Conservation (phyloP, 2,329 filamentous ascomycete genomes). For the Aspergillus ochraceoroseus region DNA sequence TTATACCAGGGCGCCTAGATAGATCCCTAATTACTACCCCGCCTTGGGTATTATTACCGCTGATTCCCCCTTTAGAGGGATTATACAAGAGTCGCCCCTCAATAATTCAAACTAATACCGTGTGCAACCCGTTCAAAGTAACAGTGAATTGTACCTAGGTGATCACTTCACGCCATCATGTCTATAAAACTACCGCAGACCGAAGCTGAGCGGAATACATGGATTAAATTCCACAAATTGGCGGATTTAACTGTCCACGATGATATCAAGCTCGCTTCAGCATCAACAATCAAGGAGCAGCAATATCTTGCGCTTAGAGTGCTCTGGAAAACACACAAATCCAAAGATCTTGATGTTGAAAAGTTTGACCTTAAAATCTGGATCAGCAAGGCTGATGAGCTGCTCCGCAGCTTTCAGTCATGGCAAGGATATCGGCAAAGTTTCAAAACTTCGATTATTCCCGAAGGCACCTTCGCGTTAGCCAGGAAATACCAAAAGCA, state of each 20-base stretch:
- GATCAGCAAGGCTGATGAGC: neutral
- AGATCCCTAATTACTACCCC: too few species aligned
- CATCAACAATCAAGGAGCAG: neutral
- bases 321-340: neutral
- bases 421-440: neutral
- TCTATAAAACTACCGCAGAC: too few species aligned
- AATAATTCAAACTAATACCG: too few species aligned
- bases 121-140: too few species aligned
- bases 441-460: neutral
- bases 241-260: neutral
- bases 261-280: neutral
- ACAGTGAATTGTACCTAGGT: too few species aligned
- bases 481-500: neutral
- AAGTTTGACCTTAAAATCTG: neutral
- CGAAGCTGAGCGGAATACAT: too few species aligned
- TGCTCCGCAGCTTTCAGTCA: neutral
- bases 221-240: neutral
- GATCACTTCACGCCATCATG: too few species aligned
- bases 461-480: neutral
- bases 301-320: neutral
- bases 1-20: too few species aligned
- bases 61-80: too few species aligned
- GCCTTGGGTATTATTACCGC: too few species aligned
- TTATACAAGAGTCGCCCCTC: too few species aligned
- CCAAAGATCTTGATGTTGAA: too few species aligned